phyloP scores from a whole-genome alignment of 345 rosid genomes.

The Eucalyptus brandiana region DNA sequence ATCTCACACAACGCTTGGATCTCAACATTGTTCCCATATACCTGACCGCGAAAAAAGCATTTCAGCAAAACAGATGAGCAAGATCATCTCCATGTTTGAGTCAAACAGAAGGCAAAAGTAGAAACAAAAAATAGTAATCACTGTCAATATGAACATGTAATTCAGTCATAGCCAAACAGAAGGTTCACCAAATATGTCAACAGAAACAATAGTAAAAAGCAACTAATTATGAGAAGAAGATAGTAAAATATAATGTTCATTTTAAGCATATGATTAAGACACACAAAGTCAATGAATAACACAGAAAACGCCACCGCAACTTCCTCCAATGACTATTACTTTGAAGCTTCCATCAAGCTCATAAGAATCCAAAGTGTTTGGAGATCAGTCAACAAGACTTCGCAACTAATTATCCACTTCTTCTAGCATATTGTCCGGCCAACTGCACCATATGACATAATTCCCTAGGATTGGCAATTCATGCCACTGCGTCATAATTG shows the following conservation, averaged over 20 bases:
- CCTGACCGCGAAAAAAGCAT: conserved; percentile 25
- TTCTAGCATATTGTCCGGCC: neutral
- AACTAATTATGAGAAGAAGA: neutral
- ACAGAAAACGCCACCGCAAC: neutral
- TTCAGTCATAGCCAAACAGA: neutral
- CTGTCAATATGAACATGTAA: neutral
- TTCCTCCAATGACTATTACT: neutral
- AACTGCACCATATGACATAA: neutral
- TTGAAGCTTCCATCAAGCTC: neutral
- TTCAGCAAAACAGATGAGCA: neutral
- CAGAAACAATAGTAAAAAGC: neutral
- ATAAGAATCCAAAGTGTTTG: neutral
- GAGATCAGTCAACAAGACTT: neutral
- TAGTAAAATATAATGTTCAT: neutral
- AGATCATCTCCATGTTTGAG: neutral
- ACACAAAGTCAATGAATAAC: neutral
- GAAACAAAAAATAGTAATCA: neutral
- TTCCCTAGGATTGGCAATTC: neutral
- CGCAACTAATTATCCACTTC: neutral
- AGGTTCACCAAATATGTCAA: neutral
- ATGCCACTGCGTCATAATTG: neutral
- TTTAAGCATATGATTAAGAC: neutral
- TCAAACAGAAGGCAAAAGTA: neutral
- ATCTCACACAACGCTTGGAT: conserved; percentile 95
- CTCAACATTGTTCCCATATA: conserved; percentile 95